phyloP scores from a whole-genome alignment of 2,329 filamentous ascomycete species.

The Talaromyces sp. region DNA sequence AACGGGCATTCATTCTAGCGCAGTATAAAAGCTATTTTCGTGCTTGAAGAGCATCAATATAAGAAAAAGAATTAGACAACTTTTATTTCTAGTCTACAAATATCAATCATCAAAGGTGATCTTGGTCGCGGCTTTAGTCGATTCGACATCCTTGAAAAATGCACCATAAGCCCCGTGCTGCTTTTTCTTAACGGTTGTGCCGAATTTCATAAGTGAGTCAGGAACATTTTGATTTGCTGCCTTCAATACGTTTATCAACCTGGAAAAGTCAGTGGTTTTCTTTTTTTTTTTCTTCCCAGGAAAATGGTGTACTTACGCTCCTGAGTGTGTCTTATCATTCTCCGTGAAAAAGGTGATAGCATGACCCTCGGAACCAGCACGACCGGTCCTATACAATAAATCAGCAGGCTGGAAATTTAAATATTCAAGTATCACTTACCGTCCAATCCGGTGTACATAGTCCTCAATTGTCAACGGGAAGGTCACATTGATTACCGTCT shows the following conservation, averaged over 20 bases:
- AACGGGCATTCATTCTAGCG: conserved; percentile 27
- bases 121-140: conserved; percentile 80
- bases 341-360: conserved; percentile 95
- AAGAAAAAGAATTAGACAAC: conserved; percentile 20
- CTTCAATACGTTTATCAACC: conserved; percentile 89
- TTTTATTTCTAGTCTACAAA: not conserved
- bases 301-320: conserved; percentile 60
- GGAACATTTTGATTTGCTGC: conserved; percentile 89
- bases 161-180: conserved; percentile 89
- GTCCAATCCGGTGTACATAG: conserved; percentile 92
- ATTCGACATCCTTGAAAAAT: conserved; percentile 87
- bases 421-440: conserved; percentile 24
- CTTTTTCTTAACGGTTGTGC: conserved; percentile 99
- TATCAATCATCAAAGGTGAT: conserved; percentile 72
- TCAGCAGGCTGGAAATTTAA: conserved; percentile 13
- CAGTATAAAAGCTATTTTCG: conserved; percentile 14
- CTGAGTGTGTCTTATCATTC: conserved; percentile 86
- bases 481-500: conserved; percentile 89
- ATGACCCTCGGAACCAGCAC: conserved; percentile 81
- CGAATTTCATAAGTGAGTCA: conserved; percentile 88
- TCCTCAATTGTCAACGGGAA: conserved; percentile 95
- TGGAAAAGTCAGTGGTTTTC: conserved; percentile 33
- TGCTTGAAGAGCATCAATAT: not conserved
- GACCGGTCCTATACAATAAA: conserved; percentile 63
- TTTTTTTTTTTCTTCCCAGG: not conserved